Evolutionary conservation across 2,329 filamentous ascomycete species (phyloP).

Genomic region (Nakataea oryzae): DNA sequence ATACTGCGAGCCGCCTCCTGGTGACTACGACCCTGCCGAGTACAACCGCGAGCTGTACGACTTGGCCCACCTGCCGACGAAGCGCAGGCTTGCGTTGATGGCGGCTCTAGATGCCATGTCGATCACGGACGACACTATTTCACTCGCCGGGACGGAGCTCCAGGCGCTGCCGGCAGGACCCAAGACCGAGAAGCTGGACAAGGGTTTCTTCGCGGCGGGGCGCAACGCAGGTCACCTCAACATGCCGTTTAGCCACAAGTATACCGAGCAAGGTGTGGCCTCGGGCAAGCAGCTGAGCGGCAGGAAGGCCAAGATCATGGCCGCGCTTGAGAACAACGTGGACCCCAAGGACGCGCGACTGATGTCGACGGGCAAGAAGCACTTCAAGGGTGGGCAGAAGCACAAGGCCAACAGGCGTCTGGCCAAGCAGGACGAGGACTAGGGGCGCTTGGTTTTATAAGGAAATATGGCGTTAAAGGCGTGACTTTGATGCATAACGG

Average conservation of each 20-base stretch:
- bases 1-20: slow-evolving; percentile 80
- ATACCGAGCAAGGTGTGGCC: slow-evolving; percentile 62
- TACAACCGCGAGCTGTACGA: slow-evolving; percentile 93
- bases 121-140: slow-evolving; percentile 23
- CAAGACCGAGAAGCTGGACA: slow-evolving; percentile 73
- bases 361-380: slow-evolving; percentile 66
- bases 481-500: not conserved
- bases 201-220: slow-evolving; percentile 71
- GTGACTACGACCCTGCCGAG: slow-evolving; percentile 56
- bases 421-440: slow-evolving; percentile 24
- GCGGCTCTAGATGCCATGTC: slow-evolving; percentile 36
- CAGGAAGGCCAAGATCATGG: slow-evolving; percentile 69
- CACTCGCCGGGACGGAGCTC: slow-evolving; percentile 33
- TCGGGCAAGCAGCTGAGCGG: slow-evolving; percentile 61
- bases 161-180: slow-evolving; percentile 46
- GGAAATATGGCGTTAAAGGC: not conserved
- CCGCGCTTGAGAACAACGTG: slow-evolving; percentile 74
- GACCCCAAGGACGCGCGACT: slow-evolving; percentile 67
- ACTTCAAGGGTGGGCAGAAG: slow-evolving; percentile 68
- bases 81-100: slow-evolving; percentile 58
- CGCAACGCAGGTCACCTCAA: slow-evolving; percentile 56
- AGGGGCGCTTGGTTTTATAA: not conserved
- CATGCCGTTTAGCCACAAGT: slow-evolving; percentile 83
- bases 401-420: slow-evolving; percentile 40
- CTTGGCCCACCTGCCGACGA: slow-evolving; percentile 67